Evolutionary conservation across 306 rosid genomes (phyloP).

Genomic region (peach (Prunus persica)): DNA sequence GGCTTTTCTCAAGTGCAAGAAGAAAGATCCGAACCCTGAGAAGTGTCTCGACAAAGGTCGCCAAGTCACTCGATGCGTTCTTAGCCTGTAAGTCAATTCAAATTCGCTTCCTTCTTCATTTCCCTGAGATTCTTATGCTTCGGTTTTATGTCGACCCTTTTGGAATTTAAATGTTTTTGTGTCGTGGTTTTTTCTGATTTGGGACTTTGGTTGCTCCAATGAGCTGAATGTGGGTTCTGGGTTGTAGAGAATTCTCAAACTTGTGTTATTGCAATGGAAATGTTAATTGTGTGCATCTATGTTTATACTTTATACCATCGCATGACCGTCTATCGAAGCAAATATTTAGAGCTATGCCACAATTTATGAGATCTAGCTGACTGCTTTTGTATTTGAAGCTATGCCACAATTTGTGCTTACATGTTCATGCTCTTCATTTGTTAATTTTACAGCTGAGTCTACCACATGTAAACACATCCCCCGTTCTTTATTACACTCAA

Average conservation of each 20-base stretch:
- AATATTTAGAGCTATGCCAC: not conserved
- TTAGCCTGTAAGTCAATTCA: constrained; percentile 55
- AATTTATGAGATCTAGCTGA: not conserved
- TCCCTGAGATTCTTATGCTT: not conserved
- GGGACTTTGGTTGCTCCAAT: not conserved
- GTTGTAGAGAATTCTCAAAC: not conserved
- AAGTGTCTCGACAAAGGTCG: constrained; percentile 89
- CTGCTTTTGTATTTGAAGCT: not conserved
- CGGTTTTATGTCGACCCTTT: not conserved
- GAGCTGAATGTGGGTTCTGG: constrained; percentile 3
- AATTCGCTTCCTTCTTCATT: not conserved
- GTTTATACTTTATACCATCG: not conserved
- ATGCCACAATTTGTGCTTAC: not conserved
- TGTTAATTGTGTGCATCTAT: not conserved
- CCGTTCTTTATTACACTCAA: not conserved
- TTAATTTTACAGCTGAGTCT: not conserved
- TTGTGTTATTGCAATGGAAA: not conserved
- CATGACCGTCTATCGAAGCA: not conserved
- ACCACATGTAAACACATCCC: not conserved
- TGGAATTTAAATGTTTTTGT: not conserved
- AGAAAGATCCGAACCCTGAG: constrained; percentile 85
- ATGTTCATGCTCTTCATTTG: not conserved
- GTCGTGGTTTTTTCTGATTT: not conserved
- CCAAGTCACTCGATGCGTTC: constrained; percentile 88
- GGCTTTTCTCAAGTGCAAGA: constrained; percentile 87